Percentiles rank a stretch among this genome's conserved stretches.
These are phyloP conservation scores for Picea sitchensis DNA, from an alignment of 75 land plant species.

Conservation along the genomic window DNA sequence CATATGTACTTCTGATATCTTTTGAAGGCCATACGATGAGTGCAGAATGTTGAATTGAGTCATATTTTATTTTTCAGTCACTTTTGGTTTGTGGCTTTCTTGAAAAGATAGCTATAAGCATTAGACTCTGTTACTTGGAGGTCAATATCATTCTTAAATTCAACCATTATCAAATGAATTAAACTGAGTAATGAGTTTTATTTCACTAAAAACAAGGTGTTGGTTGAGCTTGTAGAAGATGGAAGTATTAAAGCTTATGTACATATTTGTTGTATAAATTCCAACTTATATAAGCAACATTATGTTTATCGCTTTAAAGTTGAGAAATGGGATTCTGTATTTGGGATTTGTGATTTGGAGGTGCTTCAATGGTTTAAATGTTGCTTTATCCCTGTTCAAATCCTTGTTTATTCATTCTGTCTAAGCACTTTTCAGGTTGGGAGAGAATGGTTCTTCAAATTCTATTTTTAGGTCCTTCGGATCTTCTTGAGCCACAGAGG, in stretches of 20 bases:
- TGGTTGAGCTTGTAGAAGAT: not conserved
- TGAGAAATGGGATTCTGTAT: not conserved
- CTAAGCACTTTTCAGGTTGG: slow-evolving; percentile 63
- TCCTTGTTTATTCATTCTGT: not conserved
- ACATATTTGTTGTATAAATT: not conserved
- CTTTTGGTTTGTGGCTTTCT: not conserved
- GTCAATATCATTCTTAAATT: not conserved
- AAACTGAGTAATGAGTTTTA: slow-evolving; percentile 2
- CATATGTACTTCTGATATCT: not conserved
- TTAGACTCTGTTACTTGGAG: not conserved
- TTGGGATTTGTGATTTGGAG: slow-evolving; percentile 4
- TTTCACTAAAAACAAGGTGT: not conserved
- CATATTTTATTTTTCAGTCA: not conserved
- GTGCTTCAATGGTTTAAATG: not conserved
- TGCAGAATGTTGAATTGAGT: not conserved
- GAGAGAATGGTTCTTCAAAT: slow-evolving; percentile 99
- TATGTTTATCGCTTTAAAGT: not conserved
- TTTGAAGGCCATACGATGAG: not conserved
- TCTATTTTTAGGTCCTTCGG: slow-evolving; percentile 91
- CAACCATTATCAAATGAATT: not conserved
- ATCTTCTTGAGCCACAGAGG: slow-evolving; percentile 85
- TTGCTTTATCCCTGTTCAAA: not conserved
- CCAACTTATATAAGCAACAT: no score
- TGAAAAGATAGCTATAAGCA: not conserved
- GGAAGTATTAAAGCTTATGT: not conserved